Conservation (phyloP, 345 rosid species). For the Acer yangbiense region DNA sequence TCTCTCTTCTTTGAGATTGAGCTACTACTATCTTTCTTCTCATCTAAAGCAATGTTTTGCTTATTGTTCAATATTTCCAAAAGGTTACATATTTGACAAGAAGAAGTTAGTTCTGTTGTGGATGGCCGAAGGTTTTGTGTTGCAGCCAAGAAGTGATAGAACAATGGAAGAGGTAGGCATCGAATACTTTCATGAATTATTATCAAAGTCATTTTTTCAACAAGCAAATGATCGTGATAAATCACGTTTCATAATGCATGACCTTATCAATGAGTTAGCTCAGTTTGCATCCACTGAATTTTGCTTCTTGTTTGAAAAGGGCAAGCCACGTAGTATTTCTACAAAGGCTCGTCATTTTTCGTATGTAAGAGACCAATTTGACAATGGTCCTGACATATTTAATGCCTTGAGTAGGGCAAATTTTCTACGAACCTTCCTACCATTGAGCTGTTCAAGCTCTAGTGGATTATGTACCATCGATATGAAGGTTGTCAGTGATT, state of each 20-base stretch:
- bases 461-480: conserved; percentile 31
- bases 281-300: conserved; percentile 32
- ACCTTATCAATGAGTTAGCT: conserved; percentile 45
- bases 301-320: conserved; percentile 32
- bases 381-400: conserved; percentile 16
- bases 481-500: conserved; percentile 25
- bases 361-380: conserved; percentile 27
- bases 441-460: conserved; percentile 26
- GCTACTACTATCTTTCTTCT: conserved; percentile 37
- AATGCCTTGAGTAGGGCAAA: conserved; percentile 32
- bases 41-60: conserved; percentile 40
- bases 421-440: conserved; percentile 38
- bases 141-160: conserved; percentile 22
- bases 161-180: conserved; percentile 38
- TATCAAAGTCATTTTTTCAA: conserved; percentile 35
- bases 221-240: conserved; percentile 9
- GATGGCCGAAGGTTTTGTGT: conserved; percentile 45
- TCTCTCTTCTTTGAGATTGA: conserved; percentile 34
- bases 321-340: conserved; percentile 16
- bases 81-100: conserved; percentile 35
- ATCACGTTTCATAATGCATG: conserved; percentile 38
- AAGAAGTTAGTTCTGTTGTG: conserved; percentile 31
- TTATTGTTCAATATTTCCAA: conserved; percentile 39
- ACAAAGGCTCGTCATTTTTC: conserved; percentile 33
- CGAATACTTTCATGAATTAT: conserved; percentile 34